phyloP scores from a whole-genome alignment of 257 asterid species.

The Capsicum chinense region DNA sequence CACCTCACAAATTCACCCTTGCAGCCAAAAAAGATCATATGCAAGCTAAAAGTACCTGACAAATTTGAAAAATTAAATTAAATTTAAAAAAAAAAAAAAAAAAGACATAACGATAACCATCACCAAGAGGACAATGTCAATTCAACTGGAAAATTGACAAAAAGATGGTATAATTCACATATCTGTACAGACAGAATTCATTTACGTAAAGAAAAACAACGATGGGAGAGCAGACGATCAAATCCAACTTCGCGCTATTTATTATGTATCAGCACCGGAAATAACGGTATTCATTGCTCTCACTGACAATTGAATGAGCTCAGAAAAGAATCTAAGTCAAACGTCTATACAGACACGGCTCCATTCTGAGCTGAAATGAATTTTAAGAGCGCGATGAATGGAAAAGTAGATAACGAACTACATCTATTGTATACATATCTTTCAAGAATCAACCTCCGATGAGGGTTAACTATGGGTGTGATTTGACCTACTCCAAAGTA shows the following conservation, averaged over 20 bases:
- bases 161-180: background rate
- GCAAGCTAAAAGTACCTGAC: background rate
- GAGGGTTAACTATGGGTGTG: constrained; percentile 20
- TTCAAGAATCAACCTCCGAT: background rate
- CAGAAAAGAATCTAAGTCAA: constrained; percentile 8
- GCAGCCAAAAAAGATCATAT: background rate
- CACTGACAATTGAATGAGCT: background rate
- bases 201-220: background rate
- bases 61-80: background rate
- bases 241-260: background rate
- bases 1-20: too few relatives aligned
- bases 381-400: constrained; percentile 11
- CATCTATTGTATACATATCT: background rate
- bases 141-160: background rate
- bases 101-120: background rate
- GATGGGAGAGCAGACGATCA: too few relatives aligned
- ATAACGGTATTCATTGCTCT: background rate
- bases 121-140: background rate
- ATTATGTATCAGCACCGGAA: constrained; percentile 23
- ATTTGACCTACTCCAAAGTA: constrained; percentile 30
- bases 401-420: background rate
- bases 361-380: constrained; percentile 19
- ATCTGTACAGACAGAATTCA: constrained; percentile 21
- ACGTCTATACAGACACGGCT: background rate
- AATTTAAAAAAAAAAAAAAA: background rate